Evolutionary conservation across 176 grass and related monocot species (phyloP), one percentile per base, ranked within the genome.

Genomic region (Carex parvula): DNA sequence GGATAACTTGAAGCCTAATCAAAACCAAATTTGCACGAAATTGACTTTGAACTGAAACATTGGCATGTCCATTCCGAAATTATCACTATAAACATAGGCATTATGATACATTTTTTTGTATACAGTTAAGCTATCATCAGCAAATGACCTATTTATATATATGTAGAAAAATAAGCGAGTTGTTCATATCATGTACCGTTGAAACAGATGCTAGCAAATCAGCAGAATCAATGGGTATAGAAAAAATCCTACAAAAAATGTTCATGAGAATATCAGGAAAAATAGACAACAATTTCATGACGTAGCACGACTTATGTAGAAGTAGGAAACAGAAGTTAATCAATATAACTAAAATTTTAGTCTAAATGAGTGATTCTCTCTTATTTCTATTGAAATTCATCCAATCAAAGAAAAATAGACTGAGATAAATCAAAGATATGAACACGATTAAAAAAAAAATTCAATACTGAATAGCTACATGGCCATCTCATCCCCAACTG

Each of bases 221-320:
- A 82, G 80, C 83, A 80, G 90, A 94, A 84, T 94, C 88, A 86
- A 92, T 79, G 64, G 85, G 85, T 72, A 84, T 83, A 48, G 89
- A 90, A 81, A 24, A 60, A 32, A 94, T 88, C 77, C 92, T 94
- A 83, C 80, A 83, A 68, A 83, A 68, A 68, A 29, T 81, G 7
- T 83, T 52, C 54, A 54, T 22, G 6, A 68, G 14, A 50, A 3
- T 29, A 30, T 65, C 46, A 21, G 33, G 60, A 63, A 70, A 58
- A 70, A 29, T 39, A 5, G 63, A 72, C 21, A 39, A 35, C 57
- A 67, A n/a, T 55, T 79, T 10, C 26, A 56, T 56, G 26, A 24
- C 12, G 3, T 77, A 56, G 48, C 22, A 76, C 3, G 9, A 50
- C 41, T 48, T 13, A 50, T 73, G 20, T 15, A 30, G 76, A 32